phyloP scores from a whole-genome alignment of 768 basidiomycete species.

The Collybiopsis confluens region DNA sequence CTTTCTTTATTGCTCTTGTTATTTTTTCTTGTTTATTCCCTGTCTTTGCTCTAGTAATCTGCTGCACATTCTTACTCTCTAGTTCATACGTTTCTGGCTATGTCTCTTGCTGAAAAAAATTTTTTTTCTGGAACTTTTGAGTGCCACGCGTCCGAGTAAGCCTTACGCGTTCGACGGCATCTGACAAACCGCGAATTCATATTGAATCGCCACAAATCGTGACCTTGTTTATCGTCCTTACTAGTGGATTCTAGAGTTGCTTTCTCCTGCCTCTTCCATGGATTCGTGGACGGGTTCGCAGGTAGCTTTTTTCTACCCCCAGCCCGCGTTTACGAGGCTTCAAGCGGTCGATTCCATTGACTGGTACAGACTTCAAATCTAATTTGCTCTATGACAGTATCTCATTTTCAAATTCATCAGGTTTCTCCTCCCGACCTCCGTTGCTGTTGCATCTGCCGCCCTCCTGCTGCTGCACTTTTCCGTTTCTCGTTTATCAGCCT shows the following conservation, averaged over 20 bases:
- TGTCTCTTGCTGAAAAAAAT: no score
- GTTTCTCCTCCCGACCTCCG: neutral
- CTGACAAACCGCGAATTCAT: no score
- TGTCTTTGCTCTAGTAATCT: neutral
- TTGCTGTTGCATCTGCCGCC: neutral
- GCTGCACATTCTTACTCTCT: no score
- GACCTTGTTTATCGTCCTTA: no score
- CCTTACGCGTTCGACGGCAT: no score
- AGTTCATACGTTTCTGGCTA: no score
- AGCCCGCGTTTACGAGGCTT: neutral
- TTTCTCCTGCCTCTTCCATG: no score
- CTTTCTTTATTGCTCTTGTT: neutral
- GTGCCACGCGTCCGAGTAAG: no score
- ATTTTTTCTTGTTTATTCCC: neutral
- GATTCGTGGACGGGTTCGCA: neutral
- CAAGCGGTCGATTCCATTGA: neutral
- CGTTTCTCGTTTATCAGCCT: neutral
- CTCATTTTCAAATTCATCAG: neutral
- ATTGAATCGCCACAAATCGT: no score
- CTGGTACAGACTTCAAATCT: neutral
- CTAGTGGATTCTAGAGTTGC: no score
- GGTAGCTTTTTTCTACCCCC: neutral
- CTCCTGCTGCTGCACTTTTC: slow-evolving; percentile 1
- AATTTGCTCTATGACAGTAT: neutral
- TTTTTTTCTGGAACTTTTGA: no score